Base-by-base conservation (phyloP, 257 asterid genomes). In the Solanum medicagineum region DNA sequence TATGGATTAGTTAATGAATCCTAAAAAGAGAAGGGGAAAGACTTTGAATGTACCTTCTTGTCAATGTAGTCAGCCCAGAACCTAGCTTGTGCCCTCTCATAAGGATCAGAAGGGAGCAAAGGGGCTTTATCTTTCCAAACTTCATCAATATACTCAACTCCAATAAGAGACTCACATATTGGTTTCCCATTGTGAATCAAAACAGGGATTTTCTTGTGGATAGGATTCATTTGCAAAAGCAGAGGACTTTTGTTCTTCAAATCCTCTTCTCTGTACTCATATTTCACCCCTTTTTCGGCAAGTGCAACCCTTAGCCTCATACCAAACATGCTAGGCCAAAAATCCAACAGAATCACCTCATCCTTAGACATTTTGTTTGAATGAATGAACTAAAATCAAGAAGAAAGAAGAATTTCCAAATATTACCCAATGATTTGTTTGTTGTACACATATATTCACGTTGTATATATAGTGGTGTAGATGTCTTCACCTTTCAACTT, bases 241-340 rank as follows among this genome's bases (percentile, higher is more conserved):
- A 63, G 70, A 24, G 40, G 42, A 63, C 70, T 63, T 24, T 63
- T 63, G 19, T 24, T 62, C 59, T 16, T 3, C 71, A 86, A 84
- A 10, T 86, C 84, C 75, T 89, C 87, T 44, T 85, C 87, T 36
- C 19, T 85, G 82, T 75, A 80, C 32, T 89, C 88, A 60, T 85
- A 85, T 12, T 54, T 75, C 0, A 89, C 45, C 5, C 84, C 91
- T 53, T 89, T 88, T 85, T 89, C 91, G 7, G 47, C 81, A 17
- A 89, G 86, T 47, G 89, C 88, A 45, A 89, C 80, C 84, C 83
- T 86, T 2, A 83, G 81, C 69, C 91, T 87, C 70, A 86, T 75
- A 4, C 87, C 88, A 60, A 85, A 87, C 87, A 77, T 82, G 66
- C 91, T 89, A 1, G 81, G 3, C 88, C 88, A 65, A 59, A 10